Base-by-base conservation (phyloP, 2,329 filamentous ascomycete species). In the Fusarium sp. region DNA sequence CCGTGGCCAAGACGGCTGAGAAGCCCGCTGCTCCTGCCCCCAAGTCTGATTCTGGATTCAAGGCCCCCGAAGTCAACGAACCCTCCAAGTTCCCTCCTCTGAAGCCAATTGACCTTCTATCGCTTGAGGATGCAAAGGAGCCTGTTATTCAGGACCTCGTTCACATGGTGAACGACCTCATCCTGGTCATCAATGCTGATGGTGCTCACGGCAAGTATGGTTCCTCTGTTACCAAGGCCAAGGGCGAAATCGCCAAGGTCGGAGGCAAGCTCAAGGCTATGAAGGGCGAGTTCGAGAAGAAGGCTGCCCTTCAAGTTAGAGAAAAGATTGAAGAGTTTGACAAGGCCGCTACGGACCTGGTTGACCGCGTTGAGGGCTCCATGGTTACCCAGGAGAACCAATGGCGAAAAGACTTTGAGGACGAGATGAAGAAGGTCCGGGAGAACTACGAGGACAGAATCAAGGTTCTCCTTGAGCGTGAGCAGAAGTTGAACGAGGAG, bases 121-220 rank as follows among this genome's bases (percentile, higher is more conserved):
- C 87, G 51, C 87, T 97, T 24, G 86, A 88, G 55, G 88, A 94
- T 74, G 93, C 92, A 54, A 89, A 90, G 62, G 95, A 98, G 78
- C 92, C 93, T 28, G 87, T 97, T 36, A 92, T 98, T 22, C 94
- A 98, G 80, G 94, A 98, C 75, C 85, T 99, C 7, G 94, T 97
- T 62, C 95, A 93, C 83, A 95, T 97, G 82, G 87, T 99, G 74
- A 99, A 99, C 82, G 94, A 97, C 80, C 91, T 99, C 74, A 97
- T 99, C 77, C 90, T 93, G 10, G 93, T 97, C 46, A 91, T 98
- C 78, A 97, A 98, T 79, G 92, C 92, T 60, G 95, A 97, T 78
- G 89, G 91, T 65, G 89, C 93, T 59, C 88, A 91, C 67, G 87
- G 87, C 72, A 94, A 92, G 79, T 97, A 96, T 81, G 89, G 89